phyloP scores from a whole-genome alignment of 805 yeast species.

The Grigorovia transvaalensis region DNA sequence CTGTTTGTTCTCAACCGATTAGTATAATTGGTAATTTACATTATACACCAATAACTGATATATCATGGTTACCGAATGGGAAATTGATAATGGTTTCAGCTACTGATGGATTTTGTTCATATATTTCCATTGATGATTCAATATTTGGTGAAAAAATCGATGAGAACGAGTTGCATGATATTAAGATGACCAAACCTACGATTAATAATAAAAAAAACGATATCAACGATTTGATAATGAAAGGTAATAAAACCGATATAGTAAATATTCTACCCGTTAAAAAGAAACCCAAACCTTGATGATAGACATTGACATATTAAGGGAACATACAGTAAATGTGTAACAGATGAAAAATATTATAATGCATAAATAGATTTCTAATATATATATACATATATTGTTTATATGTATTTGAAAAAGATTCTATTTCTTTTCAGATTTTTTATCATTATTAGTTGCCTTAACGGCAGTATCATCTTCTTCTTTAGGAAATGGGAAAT shows the following conservation, averaged over 20 bases:
- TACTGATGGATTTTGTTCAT: slow-evolving; percentile 87
- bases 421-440: not conserved
- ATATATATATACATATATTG: too few relatives aligned
- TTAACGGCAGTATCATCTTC: not conserved
- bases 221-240: not conserved
- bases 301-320: not conserved
- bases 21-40: slow-evolving; percentile 73
- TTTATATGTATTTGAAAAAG: too few relatives aligned
- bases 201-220: too few relatives aligned
- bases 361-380: not conserved
- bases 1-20: slow-evolving; percentile 56
- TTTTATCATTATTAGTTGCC: not conserved
- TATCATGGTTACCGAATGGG: slow-evolving; percentile 80
- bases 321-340: not conserved
- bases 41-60: slow-evolving; percentile 79
- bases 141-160: slow-evolving; percentile 44
- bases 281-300: slow-evolving; percentile 13
- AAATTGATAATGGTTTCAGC: slow-evolving; percentile 59
- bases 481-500: slow-evolving; percentile 47
- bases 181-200: not conserved
- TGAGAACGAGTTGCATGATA: slow-evolving; percentile 2
- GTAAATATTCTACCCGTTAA: slow-evolving; percentile 17
- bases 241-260: slow-evolving; percentile 3
- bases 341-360: too few relatives aligned
- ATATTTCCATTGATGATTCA: slow-evolving; percentile 41